phyloP scores from a whole-genome alignment of 352 stramenopile genomes.

The Blastocystis sp. region DNA sequence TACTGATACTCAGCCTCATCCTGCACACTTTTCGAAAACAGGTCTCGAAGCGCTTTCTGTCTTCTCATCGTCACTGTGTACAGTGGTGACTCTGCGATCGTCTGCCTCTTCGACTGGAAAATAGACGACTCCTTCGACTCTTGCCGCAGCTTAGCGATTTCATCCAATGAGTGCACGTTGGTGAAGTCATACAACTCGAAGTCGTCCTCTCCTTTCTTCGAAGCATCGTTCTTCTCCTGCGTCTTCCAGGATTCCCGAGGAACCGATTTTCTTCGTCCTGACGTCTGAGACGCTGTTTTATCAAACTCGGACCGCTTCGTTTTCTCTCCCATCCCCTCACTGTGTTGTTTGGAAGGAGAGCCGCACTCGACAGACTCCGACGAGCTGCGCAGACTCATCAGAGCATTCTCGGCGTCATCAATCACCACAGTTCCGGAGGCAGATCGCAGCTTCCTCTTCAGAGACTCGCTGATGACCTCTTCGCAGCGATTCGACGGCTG shows the following conservation, averaged over 20 bases:
- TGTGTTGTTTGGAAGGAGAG: background rate
- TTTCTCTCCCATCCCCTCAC: background rate
- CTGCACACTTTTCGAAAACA: background rate
- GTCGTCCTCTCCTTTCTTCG: slow-evolving; percentile 8
- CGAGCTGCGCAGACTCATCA: background rate
- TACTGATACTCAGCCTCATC: slow-evolving; percentile 11
- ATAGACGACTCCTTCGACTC: background rate
- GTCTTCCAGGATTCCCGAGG: background rate
- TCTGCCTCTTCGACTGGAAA: background rate
- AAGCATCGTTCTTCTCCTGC: background rate
- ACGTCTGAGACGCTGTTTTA: too few relatives aligned
- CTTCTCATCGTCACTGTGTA: background rate
- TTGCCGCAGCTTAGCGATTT: background rate
- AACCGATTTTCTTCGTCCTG: background rate
- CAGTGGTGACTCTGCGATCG: background rate
- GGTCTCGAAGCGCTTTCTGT: background rate
- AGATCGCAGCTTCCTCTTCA: background rate
- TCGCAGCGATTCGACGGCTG: background rate
- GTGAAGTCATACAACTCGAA: slow-evolving; percentile 20
- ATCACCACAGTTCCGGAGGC: background rate
- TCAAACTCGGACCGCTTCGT: background rate
- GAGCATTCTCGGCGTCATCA: slow-evolving; percentile 23
- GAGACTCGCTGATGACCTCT: background rate
- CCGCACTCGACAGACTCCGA: background rate
- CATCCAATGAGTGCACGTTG: background rate